Evolutionary conservation across 768 basidiomycete species (phyloP).

Genomic region (Hericium coralloides): DNA sequence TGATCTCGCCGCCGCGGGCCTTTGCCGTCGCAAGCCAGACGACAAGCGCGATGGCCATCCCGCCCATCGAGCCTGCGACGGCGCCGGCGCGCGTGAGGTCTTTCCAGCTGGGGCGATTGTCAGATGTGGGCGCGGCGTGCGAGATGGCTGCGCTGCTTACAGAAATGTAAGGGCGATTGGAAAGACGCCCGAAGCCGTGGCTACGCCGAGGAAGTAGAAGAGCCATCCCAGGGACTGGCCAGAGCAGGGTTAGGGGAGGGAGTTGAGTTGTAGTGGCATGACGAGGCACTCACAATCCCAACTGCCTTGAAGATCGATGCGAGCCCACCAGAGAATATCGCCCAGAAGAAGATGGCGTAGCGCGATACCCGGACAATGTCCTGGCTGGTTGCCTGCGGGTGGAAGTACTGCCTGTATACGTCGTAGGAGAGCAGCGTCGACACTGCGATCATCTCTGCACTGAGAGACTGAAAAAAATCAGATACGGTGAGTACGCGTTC

Average conservation of each 20-base stretch:
- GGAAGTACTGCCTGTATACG: slow-evolving; percentile 23
- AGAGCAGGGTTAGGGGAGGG: neutral
- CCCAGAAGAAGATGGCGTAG: slow-evolving; percentile 16
- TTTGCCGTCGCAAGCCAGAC: slow-evolving; percentile 21
- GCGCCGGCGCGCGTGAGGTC: slow-evolving; percentile 17
- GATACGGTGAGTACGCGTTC: too few relatives aligned
- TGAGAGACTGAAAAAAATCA: slow-evolving; percentile 13
- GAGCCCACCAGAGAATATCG: slow-evolving; percentile 21
- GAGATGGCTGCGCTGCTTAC: slow-evolving; percentile 3
- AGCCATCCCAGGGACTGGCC: slow-evolving; percentile 21
- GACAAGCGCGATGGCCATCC: slow-evolving; percentile 18
- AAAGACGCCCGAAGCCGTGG: slow-evolving; percentile 18
- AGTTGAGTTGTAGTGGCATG: neutral
- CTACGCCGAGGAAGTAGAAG: slow-evolving; percentile 19
- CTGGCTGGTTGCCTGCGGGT: slow-evolving; percentile 11
- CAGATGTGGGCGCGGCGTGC: neutral
- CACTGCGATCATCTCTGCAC: slow-evolving; percentile 29
- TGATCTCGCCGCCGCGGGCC: slow-evolving; percentile 13
- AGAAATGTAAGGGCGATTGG: slow-evolving; percentile 16
- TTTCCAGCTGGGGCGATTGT: slow-evolving; percentile 14
- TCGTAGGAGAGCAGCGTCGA: slow-evolving; percentile 28
- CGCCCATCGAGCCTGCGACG: slow-evolving; percentile 19
- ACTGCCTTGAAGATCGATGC: slow-evolving; percentile 19
- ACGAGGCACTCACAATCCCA: slow-evolving; percentile 12
- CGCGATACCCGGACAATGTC: slow-evolving; percentile 15